phyloP scores from a whole-genome alignment of 2,329 filamentous ascomycete species.

The Penicillium sp. region DNA sequence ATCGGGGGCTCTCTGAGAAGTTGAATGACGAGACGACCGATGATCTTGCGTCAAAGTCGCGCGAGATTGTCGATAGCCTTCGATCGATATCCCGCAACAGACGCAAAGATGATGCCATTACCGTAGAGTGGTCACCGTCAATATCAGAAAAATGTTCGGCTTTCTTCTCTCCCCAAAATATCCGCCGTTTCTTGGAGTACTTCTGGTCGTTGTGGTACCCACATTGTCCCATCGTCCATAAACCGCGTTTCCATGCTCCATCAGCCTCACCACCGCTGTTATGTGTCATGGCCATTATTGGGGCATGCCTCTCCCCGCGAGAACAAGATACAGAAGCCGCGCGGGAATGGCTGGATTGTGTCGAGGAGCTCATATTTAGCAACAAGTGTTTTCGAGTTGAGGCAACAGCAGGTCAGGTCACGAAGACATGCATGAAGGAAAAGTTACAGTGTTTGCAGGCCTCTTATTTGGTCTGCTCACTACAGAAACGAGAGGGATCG shows the following conservation, averaged over 20 bases:
- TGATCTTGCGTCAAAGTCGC: conserved; percentile 1
- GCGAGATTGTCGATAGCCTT: conserved; percentile 16
- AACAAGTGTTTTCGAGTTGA: conserved; percentile 15
- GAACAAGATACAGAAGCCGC: conserved; percentile 16
- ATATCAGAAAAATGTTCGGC: conserved; percentile 10
- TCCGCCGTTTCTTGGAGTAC: conserved; percentile 27
- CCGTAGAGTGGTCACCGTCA: conserved; percentile 16
- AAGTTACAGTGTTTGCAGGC: conserved; percentile 26
- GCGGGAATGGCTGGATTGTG: conserved; percentile 23
- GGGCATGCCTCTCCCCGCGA: conserved; percentile 29
- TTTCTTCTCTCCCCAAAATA: conserved; percentile 27
- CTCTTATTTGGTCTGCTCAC: conserved; percentile 26
- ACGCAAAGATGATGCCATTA: conserved; percentile 14
- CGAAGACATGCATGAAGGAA: conserved; percentile 14
- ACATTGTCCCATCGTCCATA: conserved; percentile 34
- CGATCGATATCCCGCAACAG: conserved; percentile 10
- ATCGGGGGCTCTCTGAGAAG: too few species aligned
- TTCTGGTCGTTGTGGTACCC: conserved; percentile 36
- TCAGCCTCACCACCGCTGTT: conserved; percentile 20
- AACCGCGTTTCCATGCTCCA: conserved; percentile 25
- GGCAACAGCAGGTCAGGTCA: background rate
- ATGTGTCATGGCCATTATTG: conserved; percentile 32
- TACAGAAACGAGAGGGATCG: conserved; percentile 31
- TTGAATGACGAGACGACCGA: background rate
- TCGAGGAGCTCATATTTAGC: conserved; percentile 27